Evolutionary conservation across 2,329 filamentous ascomycete species (phyloP).

Genomic region (Aureobasidium melanogenum): DNA sequence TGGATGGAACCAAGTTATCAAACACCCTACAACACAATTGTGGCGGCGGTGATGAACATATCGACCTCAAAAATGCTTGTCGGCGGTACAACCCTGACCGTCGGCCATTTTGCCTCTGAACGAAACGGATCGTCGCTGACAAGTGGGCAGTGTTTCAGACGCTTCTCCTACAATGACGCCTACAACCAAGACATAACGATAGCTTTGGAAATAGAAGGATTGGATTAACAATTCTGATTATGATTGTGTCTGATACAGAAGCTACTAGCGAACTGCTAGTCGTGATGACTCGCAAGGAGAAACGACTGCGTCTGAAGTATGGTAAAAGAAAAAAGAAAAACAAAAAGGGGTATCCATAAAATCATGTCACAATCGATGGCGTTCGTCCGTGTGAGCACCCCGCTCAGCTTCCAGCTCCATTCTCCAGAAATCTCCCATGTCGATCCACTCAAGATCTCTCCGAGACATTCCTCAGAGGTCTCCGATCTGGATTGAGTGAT

Average conservation of each 20-base stretch:
- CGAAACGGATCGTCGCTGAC: not conserved
- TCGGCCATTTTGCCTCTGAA: too few species aligned
- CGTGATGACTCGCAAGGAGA: not conserved
- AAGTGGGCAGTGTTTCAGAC: not conserved
- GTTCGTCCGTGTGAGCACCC: not conserved
- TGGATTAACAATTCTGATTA: not conserved
- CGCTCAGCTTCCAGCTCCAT: too few species aligned
- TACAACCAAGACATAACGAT: not conserved
- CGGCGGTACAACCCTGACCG: not conserved
- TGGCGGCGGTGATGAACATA: not conserved
- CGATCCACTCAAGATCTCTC: too few species aligned
- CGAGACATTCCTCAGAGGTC: too few species aligned
- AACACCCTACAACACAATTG: not conserved
- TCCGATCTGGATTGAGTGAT: too few species aligned
- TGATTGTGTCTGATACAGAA: not conserved
- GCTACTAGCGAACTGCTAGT: not conserved
- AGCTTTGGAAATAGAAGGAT: not conserved
- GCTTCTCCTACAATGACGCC: not conserved
- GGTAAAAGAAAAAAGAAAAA: not conserved
- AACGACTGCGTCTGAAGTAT: not conserved
- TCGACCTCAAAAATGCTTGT: not conserved
- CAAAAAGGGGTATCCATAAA: slow-evolving; percentile 1
- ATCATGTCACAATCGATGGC: not conserved
- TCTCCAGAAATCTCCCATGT: too few species aligned
- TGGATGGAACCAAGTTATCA: too few species aligned